Evolutionary conservation across 2,329 filamentous ascomycete genomes (phyloP), one percentile per base, ranked within the genome.

Genomic region (Aspergillus sp.): DNA sequence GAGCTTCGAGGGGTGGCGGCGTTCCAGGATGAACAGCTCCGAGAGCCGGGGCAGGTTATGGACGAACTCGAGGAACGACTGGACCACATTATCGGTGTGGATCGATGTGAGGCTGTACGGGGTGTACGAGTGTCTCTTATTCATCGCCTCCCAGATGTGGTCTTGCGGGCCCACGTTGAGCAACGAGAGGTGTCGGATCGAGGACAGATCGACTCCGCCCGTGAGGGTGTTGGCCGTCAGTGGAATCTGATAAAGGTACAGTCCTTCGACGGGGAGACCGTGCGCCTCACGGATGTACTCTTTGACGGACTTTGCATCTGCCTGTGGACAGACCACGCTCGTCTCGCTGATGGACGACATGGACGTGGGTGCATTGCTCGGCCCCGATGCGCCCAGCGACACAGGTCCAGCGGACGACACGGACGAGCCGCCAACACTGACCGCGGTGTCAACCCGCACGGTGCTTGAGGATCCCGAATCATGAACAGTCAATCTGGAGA

Each of bases 81-180:
- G 59, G 0, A 82, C 81, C 17, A 86, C 84, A 56, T 87, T 81
- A 62, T 88, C 85, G 0, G 84, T 87, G 58, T 82, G 83, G 50
- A 88, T 81, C 56, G 79, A 82, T 45, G 77, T 74, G 40, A 88
- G 66, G 0, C 78, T 87, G 69, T 19, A 0, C 80, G 77, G 7
- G 73, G 68, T 1, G 72, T 60, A 47, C 75, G 76, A 13, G 63
- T 86, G 45, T 83, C 59, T 84, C 76, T 58, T 78, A 81, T 16
- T 76, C 69, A 88, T 68, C 50, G 81, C 67, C 1, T 74, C 71
- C 85, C 85, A 88, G 56, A 88, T 80, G 0, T 78, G 72, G 23
- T 75, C 75, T 64, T 88, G 85, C 4, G 79, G 74, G 1, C 85
- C 85, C 16, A 87, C 84, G 56, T 85, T 86, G 43, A 88, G 76